These are phyloP conservation scores for Claviceps capensis DNA, from an alignment of 2,329 filamentous ascomycete genomes.

Conservation along the genomic window DNA sequence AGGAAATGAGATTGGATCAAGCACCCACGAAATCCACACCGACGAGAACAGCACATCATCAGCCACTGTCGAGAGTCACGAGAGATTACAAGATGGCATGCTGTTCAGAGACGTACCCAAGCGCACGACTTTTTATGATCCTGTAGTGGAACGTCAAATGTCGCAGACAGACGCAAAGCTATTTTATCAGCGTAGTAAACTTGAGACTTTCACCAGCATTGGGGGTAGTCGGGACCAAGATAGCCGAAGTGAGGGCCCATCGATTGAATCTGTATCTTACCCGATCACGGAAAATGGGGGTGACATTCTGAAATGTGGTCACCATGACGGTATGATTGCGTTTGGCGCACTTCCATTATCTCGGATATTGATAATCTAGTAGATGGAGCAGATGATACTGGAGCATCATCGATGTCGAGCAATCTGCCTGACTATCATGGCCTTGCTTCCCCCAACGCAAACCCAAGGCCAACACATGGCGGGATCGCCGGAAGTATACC, in stretches of 20 bases:
- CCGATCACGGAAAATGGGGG: slow-evolving; percentile 23
- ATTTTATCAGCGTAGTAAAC: slow-evolving; percentile 83
- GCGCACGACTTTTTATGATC: slow-evolving; percentile 83
- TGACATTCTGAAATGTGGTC: slow-evolving; percentile 20
- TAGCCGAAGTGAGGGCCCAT: slow-evolving; percentile 34
- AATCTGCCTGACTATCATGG: background rate
- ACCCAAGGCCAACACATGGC: slow-evolving; percentile 26
- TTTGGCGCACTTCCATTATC: background rate
- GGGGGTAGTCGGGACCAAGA: slow-evolving; percentile 24
- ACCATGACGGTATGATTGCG: slow-evolving; percentile 11
- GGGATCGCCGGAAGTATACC: slow-evolving; percentile 4
- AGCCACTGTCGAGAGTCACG: slow-evolving; percentile 12
- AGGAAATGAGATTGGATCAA: background rate
- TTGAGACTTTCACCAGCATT: slow-evolving; percentile 31
- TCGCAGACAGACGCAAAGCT: slow-evolving; percentile 89
- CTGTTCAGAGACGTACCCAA: slow-evolving; percentile 46
- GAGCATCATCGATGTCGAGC: background rate
- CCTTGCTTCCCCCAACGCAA: background rate
- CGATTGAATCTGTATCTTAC: slow-evolving; percentile 23
- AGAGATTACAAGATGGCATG: slow-evolving; percentile 39
- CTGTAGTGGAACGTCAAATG: slow-evolving; percentile 85
- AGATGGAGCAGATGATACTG: slow-evolving; percentile 8
- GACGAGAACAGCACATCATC: background rate
- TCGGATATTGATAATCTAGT: slow-evolving; percentile 1
- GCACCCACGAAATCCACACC: background rate